phyloP scores from a whole-genome alignment of 2,329 filamentous ascomycete species.

The Alternaria incomplexa region DNA sequence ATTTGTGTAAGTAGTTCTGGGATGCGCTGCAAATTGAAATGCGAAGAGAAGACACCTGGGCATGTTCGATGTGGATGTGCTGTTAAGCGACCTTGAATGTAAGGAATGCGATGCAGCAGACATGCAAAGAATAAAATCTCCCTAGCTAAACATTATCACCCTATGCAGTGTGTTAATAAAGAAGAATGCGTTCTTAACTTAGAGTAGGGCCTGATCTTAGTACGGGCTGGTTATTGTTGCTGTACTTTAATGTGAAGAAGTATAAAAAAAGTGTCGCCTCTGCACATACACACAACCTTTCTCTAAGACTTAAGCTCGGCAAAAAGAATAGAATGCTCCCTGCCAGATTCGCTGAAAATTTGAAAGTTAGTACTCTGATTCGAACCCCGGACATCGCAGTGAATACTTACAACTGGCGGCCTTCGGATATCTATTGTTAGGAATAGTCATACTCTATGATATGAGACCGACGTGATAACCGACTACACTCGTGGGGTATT shows the following conservation, averaged over 20 bases:
- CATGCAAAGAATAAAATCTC: neutral
- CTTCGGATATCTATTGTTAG: slow-evolving; percentile 38
- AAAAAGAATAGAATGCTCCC: slow-evolving; percentile 29
- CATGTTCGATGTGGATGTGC: neutral
- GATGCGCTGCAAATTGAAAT: neutral
- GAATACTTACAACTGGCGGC: slow-evolving; percentile 34
- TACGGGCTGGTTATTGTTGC: neutral
- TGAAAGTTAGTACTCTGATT: too few species aligned
- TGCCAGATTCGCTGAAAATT: slow-evolving; percentile 35
- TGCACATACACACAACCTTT: neutral
- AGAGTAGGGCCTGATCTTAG: neutral
- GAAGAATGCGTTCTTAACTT: neutral
- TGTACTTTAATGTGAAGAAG: neutral
- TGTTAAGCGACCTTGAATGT: neutral
- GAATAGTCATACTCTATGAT: slow-evolving; percentile 38
- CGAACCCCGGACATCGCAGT: too few species aligned
- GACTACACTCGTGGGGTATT: slow-evolving; percentile 32
- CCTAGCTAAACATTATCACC: neutral
- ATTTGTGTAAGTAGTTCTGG: neutral
- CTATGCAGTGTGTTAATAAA: neutral
- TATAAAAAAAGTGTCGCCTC: neutral
- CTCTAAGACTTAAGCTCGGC: neutral
- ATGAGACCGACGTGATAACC: slow-evolving; percentile 49
- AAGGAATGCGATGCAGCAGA: neutral
- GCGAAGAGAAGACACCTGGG: neutral